Evolutionary conservation across 1,139 yeast species (phyloP).

Genomic region (Protomyces pachydermus): DNA sequence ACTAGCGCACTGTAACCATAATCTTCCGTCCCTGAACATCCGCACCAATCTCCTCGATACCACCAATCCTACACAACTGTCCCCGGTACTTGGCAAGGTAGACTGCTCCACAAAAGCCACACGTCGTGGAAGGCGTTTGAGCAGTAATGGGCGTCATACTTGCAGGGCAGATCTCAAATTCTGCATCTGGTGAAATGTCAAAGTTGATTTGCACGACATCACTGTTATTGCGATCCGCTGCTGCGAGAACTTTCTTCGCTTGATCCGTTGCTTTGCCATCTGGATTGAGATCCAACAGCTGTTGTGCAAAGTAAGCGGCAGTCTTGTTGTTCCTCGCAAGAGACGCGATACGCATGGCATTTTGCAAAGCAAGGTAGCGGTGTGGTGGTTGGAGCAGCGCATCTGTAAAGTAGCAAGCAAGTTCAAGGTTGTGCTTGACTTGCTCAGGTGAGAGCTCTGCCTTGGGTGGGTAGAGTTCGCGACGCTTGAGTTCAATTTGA

Average conservation of each 20-base stretch:
- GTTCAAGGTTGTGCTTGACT: constrained; percentile 78
- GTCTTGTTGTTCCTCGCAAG: constrained; percentile 80
- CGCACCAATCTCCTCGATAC: constrained; percentile 78
- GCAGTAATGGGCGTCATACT: constrained; percentile 74
- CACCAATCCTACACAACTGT: constrained; percentile 67
- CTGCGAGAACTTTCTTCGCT: constrained; percentile 74
- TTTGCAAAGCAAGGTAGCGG: constrained; percentile 80
- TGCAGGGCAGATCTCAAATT: constrained; percentile 82
- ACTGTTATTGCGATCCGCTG: constrained; percentile 70
- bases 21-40: constrained; percentile 69
- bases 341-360: constrained; percentile 90
- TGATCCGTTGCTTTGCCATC: constrained; percentile 74
- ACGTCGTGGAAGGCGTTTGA: constrained; percentile 49
- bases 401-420: constrained; percentile 92
- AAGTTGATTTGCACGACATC: constrained; percentile 89
- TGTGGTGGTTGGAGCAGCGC: constrained; percentile 79
- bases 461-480: constrained; percentile 46
- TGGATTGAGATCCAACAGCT: constrained; percentile 62
- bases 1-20: constrained; percentile 3
- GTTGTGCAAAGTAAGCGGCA: constrained; percentile 85
- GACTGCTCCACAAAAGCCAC: constrained; percentile 82
- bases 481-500: constrained; percentile 82
- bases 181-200: constrained; percentile 68
- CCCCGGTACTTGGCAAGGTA: constrained; percentile 78
- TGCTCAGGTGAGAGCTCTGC: constrained; percentile 49